Evolutionary conservation across 1,139 yeast genomes (phyloP).

Genomic region (Candida pseudoviswanathii): DNA sequence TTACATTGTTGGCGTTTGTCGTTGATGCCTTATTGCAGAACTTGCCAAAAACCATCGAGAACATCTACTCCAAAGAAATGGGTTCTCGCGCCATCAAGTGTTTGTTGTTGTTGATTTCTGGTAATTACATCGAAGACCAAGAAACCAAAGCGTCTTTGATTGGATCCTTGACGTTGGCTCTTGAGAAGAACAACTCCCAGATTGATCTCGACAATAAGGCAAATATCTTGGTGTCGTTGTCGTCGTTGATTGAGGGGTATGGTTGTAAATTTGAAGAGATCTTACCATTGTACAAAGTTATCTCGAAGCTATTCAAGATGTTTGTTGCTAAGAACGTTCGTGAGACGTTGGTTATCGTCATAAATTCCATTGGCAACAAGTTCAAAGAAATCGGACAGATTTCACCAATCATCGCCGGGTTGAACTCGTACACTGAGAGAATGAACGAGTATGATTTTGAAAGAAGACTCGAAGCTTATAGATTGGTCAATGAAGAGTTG

Average conservation of each 20-base stretch:
- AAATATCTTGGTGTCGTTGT: constrained; percentile 59
- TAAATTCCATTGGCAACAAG: constrained; percentile 58
- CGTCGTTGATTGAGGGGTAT: constrained; percentile 53
- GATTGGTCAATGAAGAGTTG: constrained; percentile 57
- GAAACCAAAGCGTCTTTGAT: constrained; percentile 59
- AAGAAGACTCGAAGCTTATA: constrained; percentile 68
- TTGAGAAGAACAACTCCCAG: constrained; percentile 62
- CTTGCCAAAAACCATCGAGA: constrained; percentile 52
- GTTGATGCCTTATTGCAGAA: constrained; percentile 57
- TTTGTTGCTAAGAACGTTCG: constrained; percentile 65
- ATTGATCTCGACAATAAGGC: constrained; percentile 58
- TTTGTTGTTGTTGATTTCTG: constrained; percentile 57
- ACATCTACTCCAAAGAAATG: constrained; percentile 48
- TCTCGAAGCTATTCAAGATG: constrained; percentile 61
- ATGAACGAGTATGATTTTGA: constrained; percentile 82
- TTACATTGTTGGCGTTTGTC: constrained; percentile 53
- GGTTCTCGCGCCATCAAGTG: constrained; percentile 56
- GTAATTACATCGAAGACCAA: constrained; percentile 60
- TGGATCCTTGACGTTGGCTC: constrained; percentile 58
- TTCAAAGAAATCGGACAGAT: constrained; percentile 47
- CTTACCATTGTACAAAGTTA: constrained; percentile 52
- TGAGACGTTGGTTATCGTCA: constrained; percentile 58
- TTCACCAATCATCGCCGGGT: constrained; percentile 55
- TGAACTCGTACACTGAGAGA: constrained; percentile 72
- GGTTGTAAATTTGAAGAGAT: constrained; percentile 58